phyloP scores from a whole-genome alignment of 305 asterid genomes.

The Solanum hybrid region DNA sequence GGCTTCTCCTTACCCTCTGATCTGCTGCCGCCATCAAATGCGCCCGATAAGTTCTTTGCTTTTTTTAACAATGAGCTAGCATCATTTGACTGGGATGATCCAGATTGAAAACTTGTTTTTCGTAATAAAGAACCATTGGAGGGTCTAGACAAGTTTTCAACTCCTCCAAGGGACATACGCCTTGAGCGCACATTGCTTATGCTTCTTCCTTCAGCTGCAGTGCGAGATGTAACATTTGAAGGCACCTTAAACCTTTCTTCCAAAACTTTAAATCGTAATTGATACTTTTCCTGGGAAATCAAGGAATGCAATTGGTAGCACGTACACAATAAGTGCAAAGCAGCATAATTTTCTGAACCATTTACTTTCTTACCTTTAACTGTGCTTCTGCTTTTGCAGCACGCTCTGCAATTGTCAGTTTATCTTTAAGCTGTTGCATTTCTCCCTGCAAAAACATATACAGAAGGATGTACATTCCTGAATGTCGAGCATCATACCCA shows the following conservation, averaged over 20 bases:
- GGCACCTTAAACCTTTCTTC: constrained; percentile 64
- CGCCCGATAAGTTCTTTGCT: constrained; percentile 30
- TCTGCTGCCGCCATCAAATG: constrained; percentile 31
- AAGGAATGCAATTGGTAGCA: constrained; percentile 6
- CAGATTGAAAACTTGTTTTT: constrained; percentile 25
- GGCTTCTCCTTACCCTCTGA: constrained; percentile 26
- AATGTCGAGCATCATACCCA: background rate
- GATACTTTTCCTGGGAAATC: constrained; percentile 60
- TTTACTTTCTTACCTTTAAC: constrained; percentile 47
- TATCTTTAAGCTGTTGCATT: constrained; percentile 79
- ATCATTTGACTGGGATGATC: constrained; percentile 23
- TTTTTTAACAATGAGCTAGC: constrained; percentile 35
- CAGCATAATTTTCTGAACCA: background rate
- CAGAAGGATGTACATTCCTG: background rate
- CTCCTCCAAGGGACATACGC: constrained; percentile 55
- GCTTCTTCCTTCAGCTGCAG: constrained; percentile 37
- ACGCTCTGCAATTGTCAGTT: constrained; percentile 75
- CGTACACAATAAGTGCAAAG: background rate
- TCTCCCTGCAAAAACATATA: constrained; percentile 46
- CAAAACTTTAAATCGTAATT: constrained; percentile 71
- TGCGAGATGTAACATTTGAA: constrained; percentile 29
- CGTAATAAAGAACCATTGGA: constrained; percentile 37
- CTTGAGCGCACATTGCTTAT: constrained; percentile 36
- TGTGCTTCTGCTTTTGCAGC: constrained; percentile 91
- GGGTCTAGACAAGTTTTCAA: constrained; percentile 38